These are phyloP conservation scores for Pseudoturritis turrita DNA, from an alignment of 345 rosid genomes.

Conservation along the genomic window DNA sequence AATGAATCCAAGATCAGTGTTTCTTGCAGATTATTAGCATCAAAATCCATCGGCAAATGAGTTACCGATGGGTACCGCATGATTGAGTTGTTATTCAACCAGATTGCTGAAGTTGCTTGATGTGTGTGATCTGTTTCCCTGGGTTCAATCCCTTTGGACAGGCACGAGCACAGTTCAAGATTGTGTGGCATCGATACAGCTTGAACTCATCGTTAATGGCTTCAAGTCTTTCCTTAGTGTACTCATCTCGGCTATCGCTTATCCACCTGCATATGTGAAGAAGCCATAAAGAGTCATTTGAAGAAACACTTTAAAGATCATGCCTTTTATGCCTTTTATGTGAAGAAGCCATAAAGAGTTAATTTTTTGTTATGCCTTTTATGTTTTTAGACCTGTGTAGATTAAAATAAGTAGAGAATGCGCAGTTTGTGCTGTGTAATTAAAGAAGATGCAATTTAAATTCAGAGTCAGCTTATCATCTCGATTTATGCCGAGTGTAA, in stretches of 20 bases:
- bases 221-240: slow-evolving; percentile 73
- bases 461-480: too few species aligned
- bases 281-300: neutral
- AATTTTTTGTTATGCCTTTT: too few species aligned
- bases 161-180: slow-evolving; percentile 93
- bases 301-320: too few species aligned
- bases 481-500: too few species aligned
- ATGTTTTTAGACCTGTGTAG: too few species aligned
- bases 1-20: neutral
- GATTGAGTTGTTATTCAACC: neutral
- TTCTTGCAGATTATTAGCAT: slow-evolving; percentile 17
- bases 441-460: too few species aligned
- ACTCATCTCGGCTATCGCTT: slow-evolving; percentile 92
- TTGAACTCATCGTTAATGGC: slow-evolving; percentile 87
- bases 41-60: neutral
- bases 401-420: too few species aligned
- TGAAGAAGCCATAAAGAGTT: too few species aligned
- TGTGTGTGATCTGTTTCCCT: slow-evolving; percentile 75
- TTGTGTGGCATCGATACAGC: slow-evolving; percentile 93
- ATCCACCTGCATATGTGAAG: slow-evolving; percentile 72
- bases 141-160: slow-evolving; percentile 99
- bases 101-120: slow-evolving; percentile 50
- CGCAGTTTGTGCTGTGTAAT: too few species aligned
- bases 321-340: too few species aligned
- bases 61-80: neutral